A percentile compares a stretch with the other conserved stretches of the same genome.
Conservation (phyloP, 768 basidiomycete genomes). For the Podaxis sp. region DNA sequence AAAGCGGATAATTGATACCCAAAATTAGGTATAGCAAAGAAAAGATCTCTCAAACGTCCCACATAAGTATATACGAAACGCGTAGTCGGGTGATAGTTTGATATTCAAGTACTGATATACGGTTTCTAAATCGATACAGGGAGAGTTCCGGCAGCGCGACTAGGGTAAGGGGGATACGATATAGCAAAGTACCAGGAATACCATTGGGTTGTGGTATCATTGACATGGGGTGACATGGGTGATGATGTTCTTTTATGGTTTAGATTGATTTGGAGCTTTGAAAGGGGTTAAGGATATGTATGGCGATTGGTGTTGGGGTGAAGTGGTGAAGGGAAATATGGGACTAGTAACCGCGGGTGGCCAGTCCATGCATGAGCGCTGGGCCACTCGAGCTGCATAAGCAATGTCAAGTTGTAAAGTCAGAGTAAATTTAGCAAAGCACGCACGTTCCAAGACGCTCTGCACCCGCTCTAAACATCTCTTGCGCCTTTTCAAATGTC, state of each 20-base stretch:
- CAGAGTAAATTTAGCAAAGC: not conserved
- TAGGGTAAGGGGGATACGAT: not conserved
- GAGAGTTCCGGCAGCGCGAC: not conserved
- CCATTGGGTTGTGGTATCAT: not conserved
- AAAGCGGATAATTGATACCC: not conserved
- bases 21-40: not conserved
- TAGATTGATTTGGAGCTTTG: not conserved
- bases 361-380: slow-evolving; percentile 8
- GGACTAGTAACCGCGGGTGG: slow-evolving; percentile 9
- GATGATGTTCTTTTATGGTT: not conserved
- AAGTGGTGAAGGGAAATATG: not conserved
- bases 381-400: slow-evolving; percentile 10
- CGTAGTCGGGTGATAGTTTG: not conserved
- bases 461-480: slow-evolving; percentile 50
- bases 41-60: not conserved
- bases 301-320: not conserved
- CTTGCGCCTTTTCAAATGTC: slow-evolving; percentile 42
- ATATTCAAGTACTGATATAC: not conserved
- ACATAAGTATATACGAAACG: not conserved
- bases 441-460: slow-evolving; percentile 56
- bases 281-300: not conserved
- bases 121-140: not conserved
- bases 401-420: not conserved
- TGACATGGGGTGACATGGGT: not conserved
- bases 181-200: not conserved